Evolutionary conservation across 495 filamentous ascomycete species (phyloP).

Genomic region (Aspergillus ostianus): DNA sequence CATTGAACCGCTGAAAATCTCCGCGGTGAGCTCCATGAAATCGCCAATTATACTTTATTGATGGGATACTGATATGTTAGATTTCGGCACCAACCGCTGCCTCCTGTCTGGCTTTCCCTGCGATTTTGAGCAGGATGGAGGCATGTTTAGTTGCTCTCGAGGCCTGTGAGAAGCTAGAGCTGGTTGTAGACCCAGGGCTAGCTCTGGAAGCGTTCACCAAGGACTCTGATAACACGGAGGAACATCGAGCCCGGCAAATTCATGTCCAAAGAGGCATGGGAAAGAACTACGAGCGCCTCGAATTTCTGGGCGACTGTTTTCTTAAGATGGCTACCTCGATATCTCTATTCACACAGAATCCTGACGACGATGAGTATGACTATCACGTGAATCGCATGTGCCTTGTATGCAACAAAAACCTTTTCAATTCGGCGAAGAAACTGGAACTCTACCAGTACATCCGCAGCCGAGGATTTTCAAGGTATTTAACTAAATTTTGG

Average conservation of each 20-base stretch:
- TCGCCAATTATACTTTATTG: not conserved
- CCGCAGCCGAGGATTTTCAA: conserved; percentile 77
- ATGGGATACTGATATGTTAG: conserved; percentile 40
- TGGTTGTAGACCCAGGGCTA: conserved; percentile 61
- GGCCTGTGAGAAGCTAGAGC: conserved; percentile 55
- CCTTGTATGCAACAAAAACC: conserved; percentile 87
- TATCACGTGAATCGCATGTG: conserved; percentile 90
- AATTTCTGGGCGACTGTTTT: conserved; percentile 92
- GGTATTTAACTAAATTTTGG: conserved; percentile 31
- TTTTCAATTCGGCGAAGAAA: conserved; percentile 72
- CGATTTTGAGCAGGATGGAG: conserved; percentile 80
- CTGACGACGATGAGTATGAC: conserved; percentile 78
- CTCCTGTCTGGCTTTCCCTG: conserved; percentile 72
- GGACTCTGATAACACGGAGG: conserved; percentile 86
- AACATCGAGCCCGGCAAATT: conserved; percentile 66
- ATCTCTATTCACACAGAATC: conserved; percentile 70
- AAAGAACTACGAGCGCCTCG: conserved; percentile 92
- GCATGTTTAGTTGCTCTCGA: conserved; percentile 79
- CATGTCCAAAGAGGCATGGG: conserved; percentile 89
- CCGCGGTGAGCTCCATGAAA: conserved; percentile 55
- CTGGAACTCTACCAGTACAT: conserved; percentile 70
- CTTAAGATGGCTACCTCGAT: conserved; percentile 96
- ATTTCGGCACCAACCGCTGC: conserved; percentile 62
- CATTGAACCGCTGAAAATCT: conserved; percentile 67
- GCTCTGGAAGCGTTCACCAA: conserved; percentile 93